A percentile compares a stretch with the other conserved stretches of the same genome.
These are phyloP conservation scores for Kokia cookei DNA, from an alignment of 441 rosid genomes.

Conservation along the genomic window DNA sequence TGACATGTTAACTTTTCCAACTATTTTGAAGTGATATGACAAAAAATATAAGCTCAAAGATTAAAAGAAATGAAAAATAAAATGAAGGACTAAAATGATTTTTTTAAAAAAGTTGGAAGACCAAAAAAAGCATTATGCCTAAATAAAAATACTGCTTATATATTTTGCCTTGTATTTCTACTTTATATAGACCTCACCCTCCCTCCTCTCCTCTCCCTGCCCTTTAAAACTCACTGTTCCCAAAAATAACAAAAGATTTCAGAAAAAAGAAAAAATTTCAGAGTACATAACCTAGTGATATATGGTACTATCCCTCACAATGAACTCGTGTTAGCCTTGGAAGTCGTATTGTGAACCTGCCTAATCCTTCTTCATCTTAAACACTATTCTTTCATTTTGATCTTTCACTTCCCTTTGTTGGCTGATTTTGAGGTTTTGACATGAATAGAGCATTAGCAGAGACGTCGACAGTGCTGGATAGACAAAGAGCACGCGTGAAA, in stretches of 20 bases:
- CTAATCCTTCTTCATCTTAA: background rate
- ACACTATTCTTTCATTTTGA: background rate
- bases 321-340: background rate
- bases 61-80: no score
- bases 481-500: constrained; percentile 44
- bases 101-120: no score
- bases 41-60: accelerated
- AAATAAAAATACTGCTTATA: no score
- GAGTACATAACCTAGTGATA: background rate
- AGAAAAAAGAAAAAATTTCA: background rate
- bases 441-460: constrained; percentile 40
- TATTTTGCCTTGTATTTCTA: background rate
- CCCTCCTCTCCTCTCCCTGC: background rate
- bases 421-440: background rate
- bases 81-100: no score
- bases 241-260: background rate
- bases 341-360: background rate
- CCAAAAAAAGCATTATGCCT: no score
- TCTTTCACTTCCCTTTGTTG: background rate
- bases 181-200: background rate
- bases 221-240: background rate
- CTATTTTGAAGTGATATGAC: accelerated
- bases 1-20: accelerated
- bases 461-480: constrained; percentile 56
- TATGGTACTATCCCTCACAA: background rate